Percentiles rank a stretch among this genome's conserved stretches.
Evolutionary conservation across 2,329 filamentous ascomycete species (phyloP).

Genomic region (Cladosporium sp.): DNA sequence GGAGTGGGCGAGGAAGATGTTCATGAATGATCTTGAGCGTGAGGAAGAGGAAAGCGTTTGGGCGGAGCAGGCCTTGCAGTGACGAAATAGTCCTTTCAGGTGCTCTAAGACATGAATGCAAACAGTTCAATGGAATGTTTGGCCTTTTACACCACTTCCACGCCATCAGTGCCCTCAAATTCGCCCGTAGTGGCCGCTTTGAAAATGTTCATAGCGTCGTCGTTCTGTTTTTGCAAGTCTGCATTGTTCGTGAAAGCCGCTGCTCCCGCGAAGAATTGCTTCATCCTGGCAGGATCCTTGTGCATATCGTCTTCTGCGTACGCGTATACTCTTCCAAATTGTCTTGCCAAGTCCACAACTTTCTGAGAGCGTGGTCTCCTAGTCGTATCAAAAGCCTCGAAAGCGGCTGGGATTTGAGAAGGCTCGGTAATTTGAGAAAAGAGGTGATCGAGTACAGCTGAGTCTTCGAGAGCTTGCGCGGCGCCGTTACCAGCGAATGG

Average conservation of each 20-base stretch:
- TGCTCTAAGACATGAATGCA: background rate
- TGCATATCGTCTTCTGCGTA: constrained; percentile 27
- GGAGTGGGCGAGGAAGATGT: background rate
- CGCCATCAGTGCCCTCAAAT: background rate
- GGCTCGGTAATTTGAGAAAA: constrained; percentile 20
- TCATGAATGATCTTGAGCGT: background rate
- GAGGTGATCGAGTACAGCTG: constrained; percentile 31
- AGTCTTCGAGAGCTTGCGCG: constrained; percentile 37
- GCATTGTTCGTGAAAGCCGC: constrained; percentile 30
- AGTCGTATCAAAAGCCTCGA: constrained; percentile 26
- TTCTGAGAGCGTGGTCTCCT: constrained; percentile 28
- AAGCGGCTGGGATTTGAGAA: constrained; percentile 21
- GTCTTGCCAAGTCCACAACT: constrained; percentile 28
- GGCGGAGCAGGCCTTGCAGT: background rate
- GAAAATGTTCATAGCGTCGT: constrained; percentile 25
- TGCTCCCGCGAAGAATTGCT: constrained; percentile 27
- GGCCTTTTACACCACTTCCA: constrained; percentile 4
- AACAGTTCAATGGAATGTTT: background rate
- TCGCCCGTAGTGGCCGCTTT: background rate
- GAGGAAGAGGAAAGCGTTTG: background rate
- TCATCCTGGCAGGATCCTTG: constrained; percentile 28
- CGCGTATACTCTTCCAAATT: constrained; percentile 29
- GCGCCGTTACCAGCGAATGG: constrained; percentile 37
- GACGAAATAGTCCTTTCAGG: background rate
- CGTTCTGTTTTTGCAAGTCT: constrained; percentile 29